Evolutionary conservation across 2,329 filamentous ascomycete genomes (phyloP).

Genomic region (Colletotrichum agaves): DNA sequence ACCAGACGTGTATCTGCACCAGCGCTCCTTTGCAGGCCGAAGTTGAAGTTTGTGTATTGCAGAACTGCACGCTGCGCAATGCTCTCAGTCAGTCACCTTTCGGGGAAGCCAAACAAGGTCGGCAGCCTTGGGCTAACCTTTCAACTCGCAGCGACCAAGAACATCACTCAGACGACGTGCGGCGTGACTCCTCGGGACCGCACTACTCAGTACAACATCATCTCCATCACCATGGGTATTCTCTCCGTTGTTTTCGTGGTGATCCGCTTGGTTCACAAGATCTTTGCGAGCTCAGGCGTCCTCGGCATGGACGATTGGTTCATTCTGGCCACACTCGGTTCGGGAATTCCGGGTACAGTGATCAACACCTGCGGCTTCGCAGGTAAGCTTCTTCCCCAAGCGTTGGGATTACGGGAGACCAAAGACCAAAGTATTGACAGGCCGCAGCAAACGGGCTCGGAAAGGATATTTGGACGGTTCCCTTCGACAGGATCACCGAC

Average conservation of each 20-base stretch:
- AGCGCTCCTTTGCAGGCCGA: constrained; percentile 41
- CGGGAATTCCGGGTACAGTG: constrained; percentile 45
- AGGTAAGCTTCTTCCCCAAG: too few relatives aligned
- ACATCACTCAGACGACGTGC: constrained; percentile 43
- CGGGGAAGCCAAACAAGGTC: not conserved
- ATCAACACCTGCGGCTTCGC: constrained; percentile 47
- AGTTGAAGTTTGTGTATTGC: constrained; percentile 43
- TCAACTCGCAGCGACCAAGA: constrained; percentile 33
- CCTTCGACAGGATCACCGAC: constrained; percentile 51
- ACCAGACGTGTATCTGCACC: constrained; percentile 48
- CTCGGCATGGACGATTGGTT: constrained; percentile 54
- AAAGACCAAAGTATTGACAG: too few relatives aligned
- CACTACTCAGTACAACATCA: constrained; percentile 46
- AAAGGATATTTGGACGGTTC: constrained; percentile 62
- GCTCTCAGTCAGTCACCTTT: constrained; percentile 43
- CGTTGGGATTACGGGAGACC: too few relatives aligned
- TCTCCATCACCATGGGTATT: constrained; percentile 47
- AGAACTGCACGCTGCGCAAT: constrained; percentile 46
- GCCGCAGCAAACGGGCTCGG: constrained; percentile 55
- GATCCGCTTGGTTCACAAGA: constrained; percentile 52
- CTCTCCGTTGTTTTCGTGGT: constrained; percentile 53
- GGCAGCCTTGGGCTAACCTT: not conserved
- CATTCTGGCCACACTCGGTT: constrained; percentile 43
- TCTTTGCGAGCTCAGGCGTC: constrained; percentile 47
- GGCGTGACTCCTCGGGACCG: constrained; percentile 45